These are phyloP conservation scores for Nitzschia sp. DNA, from an alignment of 108 stramenopile genomes.

Conservation along the genomic window DNA sequence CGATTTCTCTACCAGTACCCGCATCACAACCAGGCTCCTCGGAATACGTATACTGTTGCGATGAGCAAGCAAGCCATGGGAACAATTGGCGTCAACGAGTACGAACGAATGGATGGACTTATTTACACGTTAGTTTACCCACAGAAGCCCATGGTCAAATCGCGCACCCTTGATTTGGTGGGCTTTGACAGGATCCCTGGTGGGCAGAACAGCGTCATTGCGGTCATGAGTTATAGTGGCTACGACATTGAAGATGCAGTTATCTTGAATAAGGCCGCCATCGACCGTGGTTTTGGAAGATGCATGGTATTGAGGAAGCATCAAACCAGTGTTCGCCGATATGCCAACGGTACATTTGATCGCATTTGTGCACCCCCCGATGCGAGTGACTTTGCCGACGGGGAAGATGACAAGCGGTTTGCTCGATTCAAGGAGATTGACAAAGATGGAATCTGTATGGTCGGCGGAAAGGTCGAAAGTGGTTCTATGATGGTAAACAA, in stretches of 20 bases:
- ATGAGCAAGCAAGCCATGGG: constrained; percentile 99
- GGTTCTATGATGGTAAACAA: constrained; percentile 94
- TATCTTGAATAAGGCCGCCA: constrained; percentile 95
- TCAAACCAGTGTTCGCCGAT: constrained; percentile 90
- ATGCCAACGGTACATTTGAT: constrained; percentile 92
- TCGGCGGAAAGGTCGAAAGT: constrained; percentile 85
- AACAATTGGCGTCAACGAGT: constrained; percentile 93
- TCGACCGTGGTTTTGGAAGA: constrained; percentile 97
- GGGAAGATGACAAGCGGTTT: constrained; percentile 84
- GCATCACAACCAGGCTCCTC: constrained; percentile 99
- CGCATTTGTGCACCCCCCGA: constrained; percentile 84
- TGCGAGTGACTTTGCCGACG: constrained; percentile 64
- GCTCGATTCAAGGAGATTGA: constrained; percentile 82
- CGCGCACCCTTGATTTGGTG: constrained; percentile 92
- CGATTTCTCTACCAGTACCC: constrained; percentile 59
- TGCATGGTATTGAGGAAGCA: constrained; percentile 90
- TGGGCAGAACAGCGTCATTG: constrained; percentile 97
- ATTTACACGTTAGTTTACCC: constrained; percentile 98
- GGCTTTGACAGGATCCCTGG: constrained; percentile 97
- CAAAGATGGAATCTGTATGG: constrained; percentile 91
- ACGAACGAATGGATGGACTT: constrained; percentile 95
- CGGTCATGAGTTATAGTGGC: constrained; percentile 99
- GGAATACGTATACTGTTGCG: constrained; percentile 95
- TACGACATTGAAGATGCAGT: constrained; percentile 99
- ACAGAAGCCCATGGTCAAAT: constrained; percentile 97